Evolutionary conservation across 176 grass and related monocot species (phyloP).

Genomic region (Olyra latifolia): DNA sequence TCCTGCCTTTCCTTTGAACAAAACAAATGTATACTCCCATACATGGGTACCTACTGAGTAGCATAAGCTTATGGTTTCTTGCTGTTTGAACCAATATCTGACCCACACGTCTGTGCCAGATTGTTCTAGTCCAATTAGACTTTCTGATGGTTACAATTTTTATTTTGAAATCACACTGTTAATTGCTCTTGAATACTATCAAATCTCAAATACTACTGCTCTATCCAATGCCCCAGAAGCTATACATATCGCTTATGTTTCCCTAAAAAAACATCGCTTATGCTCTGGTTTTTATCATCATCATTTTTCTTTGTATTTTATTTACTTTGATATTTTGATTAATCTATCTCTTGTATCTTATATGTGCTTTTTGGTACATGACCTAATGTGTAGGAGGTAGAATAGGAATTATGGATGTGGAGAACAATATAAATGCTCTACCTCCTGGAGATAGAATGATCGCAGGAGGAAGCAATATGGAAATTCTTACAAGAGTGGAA

Average conservation of each 20-base stretch:
- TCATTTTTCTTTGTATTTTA: neutral
- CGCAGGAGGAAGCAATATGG: slow-evolving; percentile 40
- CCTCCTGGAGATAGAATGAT: slow-evolving; percentile 11
- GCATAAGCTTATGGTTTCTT: neutral
- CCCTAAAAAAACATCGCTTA: neutral
- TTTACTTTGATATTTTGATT: neutral
- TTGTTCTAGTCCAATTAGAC: neutral
- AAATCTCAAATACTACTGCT: neutral
- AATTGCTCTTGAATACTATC: neutral
- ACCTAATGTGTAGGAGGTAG: slow-evolving; percentile 20
- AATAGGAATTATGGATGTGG: slow-evolving; percentile 35
- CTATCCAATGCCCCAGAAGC: neutral
- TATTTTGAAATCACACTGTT: neutral
- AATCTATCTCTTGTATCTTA: neutral
- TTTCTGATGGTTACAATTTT: neutral
- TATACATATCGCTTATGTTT: neutral
- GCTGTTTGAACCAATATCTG: neutral
- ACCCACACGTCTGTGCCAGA: neutral
- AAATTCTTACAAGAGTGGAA: slow-evolving; percentile 63
- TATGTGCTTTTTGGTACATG: neutral
- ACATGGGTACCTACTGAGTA: neutral
- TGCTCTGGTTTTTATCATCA: neutral
- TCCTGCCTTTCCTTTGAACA: too few species aligned
- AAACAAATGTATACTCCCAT: neutral
- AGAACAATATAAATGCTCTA: neutral